Evolutionary conservation across 371 early-diverging fungal genomes (phyloP), one percentile per base, ranked within the genome.

Genomic region (Parasitella parasitica): DNA sequence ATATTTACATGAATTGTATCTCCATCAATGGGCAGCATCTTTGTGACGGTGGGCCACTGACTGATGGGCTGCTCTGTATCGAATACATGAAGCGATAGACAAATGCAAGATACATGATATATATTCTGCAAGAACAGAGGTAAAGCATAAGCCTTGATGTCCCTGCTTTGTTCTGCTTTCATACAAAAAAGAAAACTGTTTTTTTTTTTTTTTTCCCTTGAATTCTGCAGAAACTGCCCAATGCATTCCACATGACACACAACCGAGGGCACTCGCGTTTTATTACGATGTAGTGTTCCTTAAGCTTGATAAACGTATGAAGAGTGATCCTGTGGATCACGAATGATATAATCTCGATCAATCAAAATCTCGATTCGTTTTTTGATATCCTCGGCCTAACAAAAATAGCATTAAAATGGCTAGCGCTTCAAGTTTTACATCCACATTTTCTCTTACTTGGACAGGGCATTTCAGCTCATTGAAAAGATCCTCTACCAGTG

Each of bases 361-460:
- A 97, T 93, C 54, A 97, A 71, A 4, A 88, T 83, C 64, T 97
- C 97, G 39, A 97, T 91, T 27, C 95, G 84, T 71, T 91, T 91
- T 74, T 97, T 97, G 48, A 94, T 60, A 59, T 91, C 91, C 18
- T 76, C 46, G 0, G 91, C 75, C 88, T 92, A 54, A 63, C n/a
- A 20, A 38, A 18, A 6, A 30, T 11, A n/a, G 24, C 24, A 11
- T 49, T 28, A 28, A 28, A 15, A 49, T n/a, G n/a, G n/a, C n/a
- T n/a, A n/a, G n/a, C n/a, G n/a, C n/a, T n/a, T n/a, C n/a, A n/a
- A n/a, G n/a, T n/a, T n/a, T n/a, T n/a, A n/a, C n/a, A n/a, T n/a
- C n/a, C n/a, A n/a, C n/a, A n/a, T n/a, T n/a, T n/a, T n/a, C 28
- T 27, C 63, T 69, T 77, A 91, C 93, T 79, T 88, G 82, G 16